Evolutionary conservation across 345 rosid species (phyloP).

Genomic region (Pseudoturritis turrita): DNA sequence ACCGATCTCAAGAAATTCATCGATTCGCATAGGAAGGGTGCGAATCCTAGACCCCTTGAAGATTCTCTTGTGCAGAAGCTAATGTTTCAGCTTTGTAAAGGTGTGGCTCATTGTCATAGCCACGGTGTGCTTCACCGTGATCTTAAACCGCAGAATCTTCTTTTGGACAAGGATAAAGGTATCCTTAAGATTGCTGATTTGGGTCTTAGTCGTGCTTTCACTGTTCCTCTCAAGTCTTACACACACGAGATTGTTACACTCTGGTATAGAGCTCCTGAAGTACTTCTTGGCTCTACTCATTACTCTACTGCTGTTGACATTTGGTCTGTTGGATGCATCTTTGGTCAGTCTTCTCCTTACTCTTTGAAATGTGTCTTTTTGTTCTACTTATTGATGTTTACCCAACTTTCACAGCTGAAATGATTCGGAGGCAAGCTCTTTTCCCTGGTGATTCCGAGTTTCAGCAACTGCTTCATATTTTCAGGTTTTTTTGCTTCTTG

Average conservation of each 20-base stretch:
- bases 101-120: slow-evolving; percentile 93
- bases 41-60: slow-evolving; percentile 16
- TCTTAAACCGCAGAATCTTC: slow-evolving; percentile 90
- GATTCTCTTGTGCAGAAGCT: slow-evolving; percentile 46
- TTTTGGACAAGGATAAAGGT: slow-evolving; percentile 77
- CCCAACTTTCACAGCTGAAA: slow-evolving; percentile 44
- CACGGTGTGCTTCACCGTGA: slow-evolving; percentile 98
- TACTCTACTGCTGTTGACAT: slow-evolving; percentile 93
- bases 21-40: slow-evolving; percentile 13
- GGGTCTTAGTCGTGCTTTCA: slow-evolving; percentile 93
- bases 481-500: slow-evolving; percentile 52
- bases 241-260: slow-evolving; percentile 97
- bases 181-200: slow-evolving; percentile 98
- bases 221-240: slow-evolving; percentile 87
- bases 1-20: slow-evolving; percentile 89
- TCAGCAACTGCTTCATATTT: slow-evolving; percentile 86
- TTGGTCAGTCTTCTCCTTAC: slow-evolving; percentile 37
- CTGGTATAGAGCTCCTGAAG: slow-evolving; percentile 98
- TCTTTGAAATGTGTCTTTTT: neutral
- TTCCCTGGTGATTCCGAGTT: slow-evolving; percentile 98
- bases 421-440: slow-evolving; percentile 79
- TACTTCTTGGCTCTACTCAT: slow-evolving; percentile 87
- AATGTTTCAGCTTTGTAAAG: slow-evolving; percentile 84
- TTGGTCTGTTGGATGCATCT: slow-evolving; percentile 99
- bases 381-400: neutral